phyloP scores from a whole-genome alignment of 495 filamentous ascomycete genomes.

The Ascodesmis nigricans region DNA sequence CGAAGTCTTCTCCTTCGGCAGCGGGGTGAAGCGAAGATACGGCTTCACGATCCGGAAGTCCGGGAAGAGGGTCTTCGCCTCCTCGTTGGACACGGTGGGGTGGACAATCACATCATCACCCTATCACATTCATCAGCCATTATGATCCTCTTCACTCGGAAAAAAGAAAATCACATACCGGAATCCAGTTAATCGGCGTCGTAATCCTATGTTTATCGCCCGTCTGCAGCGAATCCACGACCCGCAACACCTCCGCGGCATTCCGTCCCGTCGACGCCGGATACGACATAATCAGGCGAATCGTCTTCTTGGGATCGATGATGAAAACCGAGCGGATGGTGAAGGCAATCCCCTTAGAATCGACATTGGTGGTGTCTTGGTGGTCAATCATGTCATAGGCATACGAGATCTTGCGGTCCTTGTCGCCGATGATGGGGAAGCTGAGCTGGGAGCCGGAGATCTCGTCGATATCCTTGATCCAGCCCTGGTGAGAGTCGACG shows the following conservation, averaged over 20 bases:
- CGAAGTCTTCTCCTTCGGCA: conserved; percentile 33
- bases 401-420: conserved; percentile 77
- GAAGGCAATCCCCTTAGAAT: conserved; percentile 88
- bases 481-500: conserved; percentile 34
- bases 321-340: conserved; percentile 98
- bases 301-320: conserved; percentile 96
- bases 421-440: conserved; percentile 97
- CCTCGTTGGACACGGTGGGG: conserved; percentile 63
- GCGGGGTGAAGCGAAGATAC: conserved; percentile 52
- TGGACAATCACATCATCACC: conserved; percentile 92
- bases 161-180: conserved; percentile 15
- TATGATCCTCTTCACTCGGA: neutral
- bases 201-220: conserved; percentile 91
- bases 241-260: conserved; percentile 82
- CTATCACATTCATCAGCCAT: neutral
- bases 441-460: conserved; percentile 38
- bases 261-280: conserved; percentile 95
- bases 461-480: conserved; percentile 48
- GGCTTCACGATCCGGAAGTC: conserved; percentile 86
- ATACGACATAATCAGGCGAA: conserved; percentile 88
- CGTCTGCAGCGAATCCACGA: conserved; percentile 90
- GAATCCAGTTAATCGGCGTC: conserved; percentile 80
- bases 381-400: conserved; percentile 92
- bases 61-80: conserved; percentile 78
- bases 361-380: conserved; percentile 68